Conservation (phyloP, 192 early-diverging fungal species). For the Coemansia sp. region DNA sequence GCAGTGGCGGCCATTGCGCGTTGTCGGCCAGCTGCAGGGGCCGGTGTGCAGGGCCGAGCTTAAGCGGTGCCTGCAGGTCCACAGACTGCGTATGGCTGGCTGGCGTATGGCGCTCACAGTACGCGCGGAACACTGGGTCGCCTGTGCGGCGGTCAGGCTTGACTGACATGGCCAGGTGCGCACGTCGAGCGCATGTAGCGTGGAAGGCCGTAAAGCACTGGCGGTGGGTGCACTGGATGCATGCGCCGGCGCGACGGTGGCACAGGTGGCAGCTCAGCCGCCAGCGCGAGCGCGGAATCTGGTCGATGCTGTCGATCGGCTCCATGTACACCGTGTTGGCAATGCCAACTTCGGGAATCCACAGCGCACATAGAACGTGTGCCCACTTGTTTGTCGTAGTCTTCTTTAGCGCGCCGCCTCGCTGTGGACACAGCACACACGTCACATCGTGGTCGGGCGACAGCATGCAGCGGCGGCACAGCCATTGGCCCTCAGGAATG, state of each 20-base stretch:
- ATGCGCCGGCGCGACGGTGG: constrained; percentile 76
- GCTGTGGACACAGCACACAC: constrained; percentile 91
- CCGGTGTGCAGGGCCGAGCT: neutral
- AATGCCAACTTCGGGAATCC: constrained; percentile 92
- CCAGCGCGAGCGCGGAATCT: constrained; percentile 89
- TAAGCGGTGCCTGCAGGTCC: constrained; percentile 36
- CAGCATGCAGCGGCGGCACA: constrained; percentile 97
- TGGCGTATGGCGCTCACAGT: constrained; percentile 91
- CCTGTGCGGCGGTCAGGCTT: constrained; percentile 58
- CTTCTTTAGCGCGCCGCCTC: constrained; percentile 95
- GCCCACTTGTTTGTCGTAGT: constrained; percentile 92
- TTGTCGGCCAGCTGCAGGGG: neutral
- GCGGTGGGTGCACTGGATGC: constrained; percentile 92
- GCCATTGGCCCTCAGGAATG: constrained; percentile 99
- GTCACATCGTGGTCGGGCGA: constrained; percentile 84
- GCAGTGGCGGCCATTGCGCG: neutral
- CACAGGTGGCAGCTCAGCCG: constrained; percentile 86
- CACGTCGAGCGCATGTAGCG: constrained; percentile 86
- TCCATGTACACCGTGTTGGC: constrained; percentile 96
- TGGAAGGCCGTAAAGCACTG: constrained; percentile 92
- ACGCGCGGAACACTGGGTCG: constrained; percentile 69
- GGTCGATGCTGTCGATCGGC: constrained; percentile 89
- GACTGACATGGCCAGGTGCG: constrained; percentile 85
- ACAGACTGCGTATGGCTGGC: constrained; percentile 41
- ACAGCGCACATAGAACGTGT: constrained; percentile 92